Evolutionary conservation across 148 eudicot species (phyloP).

Genomic region (Rhododendron griersonianum): DNA sequence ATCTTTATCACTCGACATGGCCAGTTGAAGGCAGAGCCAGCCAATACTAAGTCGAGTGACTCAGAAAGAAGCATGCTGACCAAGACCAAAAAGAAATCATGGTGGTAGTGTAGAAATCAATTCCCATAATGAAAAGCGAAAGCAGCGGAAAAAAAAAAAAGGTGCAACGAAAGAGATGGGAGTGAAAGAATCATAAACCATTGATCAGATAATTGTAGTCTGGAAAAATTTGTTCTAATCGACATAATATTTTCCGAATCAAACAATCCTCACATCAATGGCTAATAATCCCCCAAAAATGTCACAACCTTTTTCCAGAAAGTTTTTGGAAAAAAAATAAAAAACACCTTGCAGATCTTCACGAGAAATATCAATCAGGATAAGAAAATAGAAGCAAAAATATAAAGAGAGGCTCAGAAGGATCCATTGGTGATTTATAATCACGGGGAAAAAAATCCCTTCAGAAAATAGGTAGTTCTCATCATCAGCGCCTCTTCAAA

Average conservation of each 20-base stretch:
- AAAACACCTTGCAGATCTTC: not conserved
- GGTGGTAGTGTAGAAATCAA: no score
- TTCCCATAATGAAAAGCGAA: not conserved
- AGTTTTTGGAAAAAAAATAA: not conserved
- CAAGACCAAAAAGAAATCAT: no score
- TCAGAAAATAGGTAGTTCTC: constrained; percentile 51
- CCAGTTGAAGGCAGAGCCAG: no score
- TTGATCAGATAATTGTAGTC: constrained; percentile 64
- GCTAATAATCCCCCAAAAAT: not conserved
- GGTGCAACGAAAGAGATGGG: no score
- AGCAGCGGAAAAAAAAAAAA: not conserved
- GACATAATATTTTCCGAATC: constrained; percentile 29
- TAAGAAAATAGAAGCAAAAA: not conserved
- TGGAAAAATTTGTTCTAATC: constrained; percentile 27
- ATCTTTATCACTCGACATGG: no score
- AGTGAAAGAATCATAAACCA: not conserved
- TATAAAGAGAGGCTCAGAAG: constrained; percentile 38
- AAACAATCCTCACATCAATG: constrained; percentile 34
- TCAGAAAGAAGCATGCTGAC: no score
- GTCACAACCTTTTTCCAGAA: no score
- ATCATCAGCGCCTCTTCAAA: constrained; percentile 31
- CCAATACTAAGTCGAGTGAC: no score
- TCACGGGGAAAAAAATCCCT: constrained; percentile 19
- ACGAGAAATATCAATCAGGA: not conserved
- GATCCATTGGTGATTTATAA: constrained; percentile 52